A percentile compares a stretch with the other conserved stretches of the same genome.
Evolutionary conservation across 768 basidiomycete species (phyloP).

Genomic region (Pleurotus djamor): DNA sequence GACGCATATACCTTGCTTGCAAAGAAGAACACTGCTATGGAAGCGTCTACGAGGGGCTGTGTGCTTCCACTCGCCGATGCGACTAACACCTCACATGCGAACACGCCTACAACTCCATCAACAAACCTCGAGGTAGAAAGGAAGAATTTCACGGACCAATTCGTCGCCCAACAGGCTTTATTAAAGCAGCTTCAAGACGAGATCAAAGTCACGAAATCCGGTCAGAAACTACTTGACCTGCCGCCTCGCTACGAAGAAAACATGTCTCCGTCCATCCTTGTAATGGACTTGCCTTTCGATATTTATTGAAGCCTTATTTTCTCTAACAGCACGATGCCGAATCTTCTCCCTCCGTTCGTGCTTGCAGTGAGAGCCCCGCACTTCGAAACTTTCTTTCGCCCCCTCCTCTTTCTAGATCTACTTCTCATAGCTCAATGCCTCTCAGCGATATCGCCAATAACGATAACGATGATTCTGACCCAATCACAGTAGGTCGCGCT

Average conservation of each 20-base stretch:
- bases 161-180: conserved; percentile 30
- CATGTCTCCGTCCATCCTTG: not conserved
- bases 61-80: not conserved
- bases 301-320: not conserved
- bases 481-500: not conserved
- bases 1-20: conserved; percentile 59
- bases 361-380: not conserved
- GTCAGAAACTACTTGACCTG: conserved; percentile 23
- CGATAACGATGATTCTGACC: not conserved
- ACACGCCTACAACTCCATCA: conserved; percentile 7
- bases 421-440: not conserved
- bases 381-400: conserved; percentile 12
- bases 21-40: conserved; percentile 55
- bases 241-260: conserved; percentile 37
- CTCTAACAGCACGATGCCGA: not conserved
- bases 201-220: conserved; percentile 26
- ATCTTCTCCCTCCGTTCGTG: not conserved
- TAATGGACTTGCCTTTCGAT: not conserved
- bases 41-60: conserved; percentile 34
- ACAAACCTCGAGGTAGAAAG: conserved; percentile 21
- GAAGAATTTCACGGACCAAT: conserved; percentile 31
- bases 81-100: conserved; percentile 11
- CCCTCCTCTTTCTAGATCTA: conserved; percentile 2
- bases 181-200: conserved; percentile 36
- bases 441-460: not conserved